phyloP scores from a whole-genome alignment of 768 basidiomycete species.

The Neoboletus magnificus region DNA sequence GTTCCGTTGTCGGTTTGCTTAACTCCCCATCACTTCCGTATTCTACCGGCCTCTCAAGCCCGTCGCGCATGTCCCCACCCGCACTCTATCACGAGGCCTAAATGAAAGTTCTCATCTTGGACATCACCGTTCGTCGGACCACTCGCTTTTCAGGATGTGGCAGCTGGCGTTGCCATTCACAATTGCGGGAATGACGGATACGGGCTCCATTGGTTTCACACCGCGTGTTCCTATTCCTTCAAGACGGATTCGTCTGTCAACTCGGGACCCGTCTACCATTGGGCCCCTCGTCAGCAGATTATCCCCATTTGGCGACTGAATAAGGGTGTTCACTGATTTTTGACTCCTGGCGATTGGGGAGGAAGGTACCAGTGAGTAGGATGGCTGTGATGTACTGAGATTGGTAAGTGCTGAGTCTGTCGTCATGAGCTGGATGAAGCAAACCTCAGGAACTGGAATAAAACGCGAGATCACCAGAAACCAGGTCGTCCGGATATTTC shows the following conservation, averaged over 20 bases:
- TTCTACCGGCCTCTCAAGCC: background rate
- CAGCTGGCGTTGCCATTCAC: background rate
- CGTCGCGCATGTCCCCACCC: background rate
- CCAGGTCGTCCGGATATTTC: background rate
- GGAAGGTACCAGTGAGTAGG: background rate
- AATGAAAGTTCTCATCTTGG: background rate
- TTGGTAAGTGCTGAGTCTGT: background rate
- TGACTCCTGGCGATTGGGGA: background rate
- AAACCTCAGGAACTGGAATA: background rate
- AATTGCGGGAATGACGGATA: conserved; percentile 1
- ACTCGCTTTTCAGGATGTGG: background rate
- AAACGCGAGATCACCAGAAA: background rate
- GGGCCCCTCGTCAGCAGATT: background rate
- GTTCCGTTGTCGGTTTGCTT: background rate
- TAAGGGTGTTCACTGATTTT: background rate
- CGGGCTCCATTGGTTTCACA: background rate
- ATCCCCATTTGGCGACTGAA: conserved; percentile 1
- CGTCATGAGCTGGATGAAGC: background rate
- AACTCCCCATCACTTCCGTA: background rate
- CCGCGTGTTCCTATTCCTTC: background rate
- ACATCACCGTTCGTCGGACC: background rate
- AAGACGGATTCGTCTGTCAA: background rate
- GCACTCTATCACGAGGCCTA: background rate
- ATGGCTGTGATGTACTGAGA: background rate
- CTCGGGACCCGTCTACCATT: background rate